Evolutionary conservation across 768 basidiomycete genomes (phyloP).

Genomic region (Tylopilus subfusipes): DNA sequence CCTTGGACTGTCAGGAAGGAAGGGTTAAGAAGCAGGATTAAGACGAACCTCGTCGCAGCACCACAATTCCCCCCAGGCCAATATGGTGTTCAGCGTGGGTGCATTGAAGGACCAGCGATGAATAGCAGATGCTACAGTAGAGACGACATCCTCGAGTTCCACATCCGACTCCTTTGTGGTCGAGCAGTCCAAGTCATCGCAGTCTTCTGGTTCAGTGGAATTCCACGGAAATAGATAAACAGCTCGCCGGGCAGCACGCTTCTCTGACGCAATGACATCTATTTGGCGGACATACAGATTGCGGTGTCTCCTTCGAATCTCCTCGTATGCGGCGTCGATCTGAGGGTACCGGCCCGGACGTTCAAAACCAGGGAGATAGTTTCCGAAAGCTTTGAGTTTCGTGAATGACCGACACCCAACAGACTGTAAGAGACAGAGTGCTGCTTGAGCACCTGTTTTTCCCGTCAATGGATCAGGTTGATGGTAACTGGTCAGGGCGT

Average conservation of each 20-base stretch:
- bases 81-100: too few relatives aligned
- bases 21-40: too few relatives aligned
- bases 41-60: too few relatives aligned
- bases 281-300: too few relatives aligned
- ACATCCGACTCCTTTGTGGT: not conserved
- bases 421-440: too few relatives aligned
- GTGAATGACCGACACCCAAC: not conserved
- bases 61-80: too few relatives aligned
- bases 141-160: not conserved
- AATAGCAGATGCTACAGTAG: constrained; percentile 1
- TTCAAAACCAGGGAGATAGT: too few relatives aligned
- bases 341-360: too few relatives aligned
- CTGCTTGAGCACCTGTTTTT: too few relatives aligned
- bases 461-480: not conserved
- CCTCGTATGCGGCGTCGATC: too few relatives aligned
- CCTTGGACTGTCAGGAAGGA: too few relatives aligned
- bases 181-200: not conserved
- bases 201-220: not conserved
- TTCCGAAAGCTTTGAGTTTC: not conserved
- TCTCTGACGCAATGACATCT: not conserved
- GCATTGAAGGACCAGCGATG: constrained; percentile 1
- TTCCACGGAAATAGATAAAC: not conserved
- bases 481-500: not conserved
- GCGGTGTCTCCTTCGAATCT: too few relatives aligned
- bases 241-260: not conserved